Evolutionary conservation across 1,284 basidiomycete genomes (phyloP).

Genomic region (Amylostereum chailletii): DNA sequence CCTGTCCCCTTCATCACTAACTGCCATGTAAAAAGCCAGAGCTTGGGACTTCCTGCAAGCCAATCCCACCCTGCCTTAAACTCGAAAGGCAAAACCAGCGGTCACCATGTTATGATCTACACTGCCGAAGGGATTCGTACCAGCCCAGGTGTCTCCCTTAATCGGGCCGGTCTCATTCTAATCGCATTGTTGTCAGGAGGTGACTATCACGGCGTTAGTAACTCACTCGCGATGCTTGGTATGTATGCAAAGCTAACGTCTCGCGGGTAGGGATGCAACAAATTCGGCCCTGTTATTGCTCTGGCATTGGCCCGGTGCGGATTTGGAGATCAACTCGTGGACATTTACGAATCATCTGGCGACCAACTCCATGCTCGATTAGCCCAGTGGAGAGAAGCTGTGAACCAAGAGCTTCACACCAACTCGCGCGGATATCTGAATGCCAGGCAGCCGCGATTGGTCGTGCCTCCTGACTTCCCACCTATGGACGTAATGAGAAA

Average conservation of each 20-base stretch:
- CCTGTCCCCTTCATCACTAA: background rate
- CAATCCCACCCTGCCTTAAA: constrained; percentile 28
- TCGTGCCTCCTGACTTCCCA: constrained; percentile 31
- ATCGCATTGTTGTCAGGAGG: constrained; percentile 59
- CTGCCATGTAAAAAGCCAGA: constrained; percentile 27
- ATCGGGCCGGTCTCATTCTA: constrained; percentile 48
- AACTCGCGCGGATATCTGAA: constrained; percentile 34
- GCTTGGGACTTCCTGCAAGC: constrained; percentile 35
- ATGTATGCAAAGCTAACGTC: constrained; percentile 7
- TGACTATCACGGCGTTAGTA: constrained; percentile 48
- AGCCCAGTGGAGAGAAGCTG: constrained; percentile 27
- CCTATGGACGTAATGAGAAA: constrained; percentile 29
- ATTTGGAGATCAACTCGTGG: constrained; percentile 38
- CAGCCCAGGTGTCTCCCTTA: constrained; percentile 30
- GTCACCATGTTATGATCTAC: constrained; percentile 35
- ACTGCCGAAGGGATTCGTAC: constrained; percentile 26
- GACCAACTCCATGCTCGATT: constrained; percentile 21
- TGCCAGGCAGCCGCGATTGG: constrained; percentile 22
- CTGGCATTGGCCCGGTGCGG: constrained; percentile 29
- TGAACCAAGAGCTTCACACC: constrained; percentile 40
- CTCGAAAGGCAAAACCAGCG: constrained; percentile 28
- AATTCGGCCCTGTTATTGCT: constrained; percentile 25
- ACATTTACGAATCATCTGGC: constrained; percentile 21
- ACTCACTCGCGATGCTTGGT: constrained; percentile 5
- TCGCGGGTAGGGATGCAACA: constrained; percentile 27